Base-by-base conservation (phyloP, 2,329 filamentous ascomycete genomes). In the Fusarium albosuccineum region DNA sequence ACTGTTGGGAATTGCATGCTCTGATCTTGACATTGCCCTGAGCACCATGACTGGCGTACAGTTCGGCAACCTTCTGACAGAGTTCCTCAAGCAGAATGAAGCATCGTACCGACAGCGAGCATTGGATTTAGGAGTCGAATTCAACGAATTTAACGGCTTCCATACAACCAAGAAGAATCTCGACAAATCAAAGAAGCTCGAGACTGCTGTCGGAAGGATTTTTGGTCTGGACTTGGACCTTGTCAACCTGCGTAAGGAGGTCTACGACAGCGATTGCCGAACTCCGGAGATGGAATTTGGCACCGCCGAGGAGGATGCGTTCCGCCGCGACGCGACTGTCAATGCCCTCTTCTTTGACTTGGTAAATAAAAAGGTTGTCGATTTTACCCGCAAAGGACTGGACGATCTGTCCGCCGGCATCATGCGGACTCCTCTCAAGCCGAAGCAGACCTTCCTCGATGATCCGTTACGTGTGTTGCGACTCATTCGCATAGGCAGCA, bases 391-490 rank as follows among this genome's bases (percentile, higher is more conserved):
- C 41, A 55, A 29, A 39, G 52, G 41, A 11, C 52, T 55, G 17
- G 52, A 33, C 9, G 52, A 55, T 29, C 11, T 55, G 33, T 33
- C 36, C 13, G 22, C 41, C 22, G 41, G 52, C n/a, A 55, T 49
- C 27, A 49, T 49, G 33, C 33, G 52, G 33, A 55, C 52, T n/a
- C 52, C 52, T 48, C 52, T 55, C 4, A 33, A 48, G 33, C 41
- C 52, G 4, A 55, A 30, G 33, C 52, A 48, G 10, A 49, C 41
- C 6, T 56, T 56, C 30, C 41, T 56, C 42, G 52, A 56, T 9
- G 52, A 56, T 22, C 52, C 42, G 11, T 49, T 56, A 17, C 29
- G 52, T 11, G 41, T 55, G 11, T n/a, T 55, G 10, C 52, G 52
- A 5, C 10, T 45, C 22, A 45, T 45, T 14, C 42, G 42, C 13